Conservation (phyloP, 2,329 filamentous ascomycete genomes). For the Trichoderma aggressivum region DNA sequence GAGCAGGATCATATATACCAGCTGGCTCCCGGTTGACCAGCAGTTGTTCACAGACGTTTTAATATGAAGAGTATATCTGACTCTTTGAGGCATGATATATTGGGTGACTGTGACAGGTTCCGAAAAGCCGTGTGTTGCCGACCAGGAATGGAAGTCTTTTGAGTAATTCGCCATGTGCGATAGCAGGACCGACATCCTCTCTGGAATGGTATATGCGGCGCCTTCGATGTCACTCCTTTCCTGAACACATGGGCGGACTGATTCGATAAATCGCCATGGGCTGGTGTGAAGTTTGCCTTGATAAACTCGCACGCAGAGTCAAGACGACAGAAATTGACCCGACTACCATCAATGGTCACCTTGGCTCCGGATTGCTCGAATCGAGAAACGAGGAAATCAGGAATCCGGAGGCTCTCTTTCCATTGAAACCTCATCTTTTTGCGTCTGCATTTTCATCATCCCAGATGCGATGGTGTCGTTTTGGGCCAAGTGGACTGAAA, state of each 20-base stretch:
- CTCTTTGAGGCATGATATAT: neutral
- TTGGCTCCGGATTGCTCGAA: neutral
- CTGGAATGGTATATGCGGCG: neutral
- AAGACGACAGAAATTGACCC: neutral
- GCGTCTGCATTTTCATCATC: neutral
- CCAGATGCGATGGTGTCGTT: neutral
- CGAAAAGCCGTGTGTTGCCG: neutral
- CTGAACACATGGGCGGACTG: neutral
- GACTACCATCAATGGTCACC: neutral
- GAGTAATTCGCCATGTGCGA: neutral
- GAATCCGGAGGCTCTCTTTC: neutral
- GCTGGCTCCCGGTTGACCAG: neutral
- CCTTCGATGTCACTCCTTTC: neutral
- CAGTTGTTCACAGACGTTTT: neutral
- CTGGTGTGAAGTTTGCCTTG: neutral
- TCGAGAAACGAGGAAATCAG: neutral
- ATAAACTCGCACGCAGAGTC: neutral
- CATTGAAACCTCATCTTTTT: neutral
- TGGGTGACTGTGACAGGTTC: neutral
- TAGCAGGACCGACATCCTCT: neutral
- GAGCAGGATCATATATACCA: constrained; percentile 6
- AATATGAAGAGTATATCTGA: neutral
- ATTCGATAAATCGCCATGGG: neutral
- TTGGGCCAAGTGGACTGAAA: neutral
- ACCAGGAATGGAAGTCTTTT: neutral